Evolutionary conservation across 2,329 filamentous ascomycete species (phyloP), one percentile per base, ranked within the genome.

Genomic region (Trichothecium sympodiale): DNA sequence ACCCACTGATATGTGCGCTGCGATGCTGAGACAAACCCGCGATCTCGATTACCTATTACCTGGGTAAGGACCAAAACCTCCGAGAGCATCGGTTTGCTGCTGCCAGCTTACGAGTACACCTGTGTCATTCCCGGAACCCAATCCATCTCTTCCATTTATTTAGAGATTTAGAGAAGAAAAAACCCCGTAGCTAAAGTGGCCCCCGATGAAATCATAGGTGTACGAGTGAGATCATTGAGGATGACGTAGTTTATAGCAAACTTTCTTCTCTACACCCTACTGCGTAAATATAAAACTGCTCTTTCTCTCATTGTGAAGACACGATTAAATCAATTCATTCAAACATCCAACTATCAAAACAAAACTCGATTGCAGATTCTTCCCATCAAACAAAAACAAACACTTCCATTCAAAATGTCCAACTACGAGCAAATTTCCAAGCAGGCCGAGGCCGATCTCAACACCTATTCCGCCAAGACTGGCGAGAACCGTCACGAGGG

Each of bases 401-500:
- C 26, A 27, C 26, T n/a, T n/a, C n/a, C n/a, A n/a, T 25, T 25
- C 34, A 41, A 8, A 23, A 55, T 55, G 52, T 31, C 50, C 20
- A 53, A 61, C 39, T 58, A 64, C 38, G 56, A 59, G 41, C 46
- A 61, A 36, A 62, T 69, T 37, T 59, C 65, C 38, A 51, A 59
- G 25, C 48, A 65, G 45, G 64, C 66, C 31, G 64, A 70, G 55
- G 49, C 48, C 35, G 63, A 69, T 43, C 55, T 69, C 37, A 68
- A 68, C 55, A 61, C 54, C 10, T 64, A 66, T 46, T 56, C 65
- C 43, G 50, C 63, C 43, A 69, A 68, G 52, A 67, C 64, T 2
- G 65, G 66, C 36, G 51, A 50, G 8, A 56, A 55, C 33, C 61
- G 56, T 39, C 46, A 51, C 3, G 53, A 62, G 5, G 53, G 53